Base-by-base conservation (phyloP, 2,329 filamentous ascomycete species). In the Fusarium guadeloupense region DNA sequence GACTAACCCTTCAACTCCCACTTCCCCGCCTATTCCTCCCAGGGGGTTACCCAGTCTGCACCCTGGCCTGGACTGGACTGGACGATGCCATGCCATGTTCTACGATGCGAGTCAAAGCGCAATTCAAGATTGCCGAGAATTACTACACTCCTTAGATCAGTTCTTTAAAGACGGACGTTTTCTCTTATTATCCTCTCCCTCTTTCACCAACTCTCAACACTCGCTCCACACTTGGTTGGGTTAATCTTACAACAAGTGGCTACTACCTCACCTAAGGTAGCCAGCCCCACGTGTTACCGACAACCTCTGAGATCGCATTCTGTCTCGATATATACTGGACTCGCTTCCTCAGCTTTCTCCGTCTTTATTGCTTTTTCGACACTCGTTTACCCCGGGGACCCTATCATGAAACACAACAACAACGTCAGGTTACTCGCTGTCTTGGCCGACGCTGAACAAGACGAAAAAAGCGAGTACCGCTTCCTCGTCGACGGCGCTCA, bases 401-500 rank as follows among this genome's bases (percentile, higher is more conserved):
- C 23, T 38, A 14, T n/a, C 35, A 64, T 64, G 60, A 46, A 64
- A 38, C 41, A 50, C 38, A 66, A 67, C 52, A 48, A 53, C 41
- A 67, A 71, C 45, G 65, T 71, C 39, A 55, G 57, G 37, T 62
- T 74, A 19, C 62, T 72, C 25, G 64, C 69, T 9, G 55, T 57
- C 23, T 59, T 70, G 17, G 62, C 64, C n/a, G 71, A 74, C 44
- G 26, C 56, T 6, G 63, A 71, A n/a, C 63, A 67, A 8, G 54
- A 51, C 17, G 60, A 59, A 33, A 67, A 67, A 37, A 74, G 75
- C 66, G 71, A 78, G 41, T 76, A 75, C 48, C 74, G 77, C 39
- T 69, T 78, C 43, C 69, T 79, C 2, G 69, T 78, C 26, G 68
- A 76, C 54, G 64, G 60, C 20, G 69, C 69, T 19, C 52, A 71